Evolutionary conservation across 1,284 basidiomycete species (phyloP).

Genomic region (Cutaneotrichosporon sp.): DNA sequence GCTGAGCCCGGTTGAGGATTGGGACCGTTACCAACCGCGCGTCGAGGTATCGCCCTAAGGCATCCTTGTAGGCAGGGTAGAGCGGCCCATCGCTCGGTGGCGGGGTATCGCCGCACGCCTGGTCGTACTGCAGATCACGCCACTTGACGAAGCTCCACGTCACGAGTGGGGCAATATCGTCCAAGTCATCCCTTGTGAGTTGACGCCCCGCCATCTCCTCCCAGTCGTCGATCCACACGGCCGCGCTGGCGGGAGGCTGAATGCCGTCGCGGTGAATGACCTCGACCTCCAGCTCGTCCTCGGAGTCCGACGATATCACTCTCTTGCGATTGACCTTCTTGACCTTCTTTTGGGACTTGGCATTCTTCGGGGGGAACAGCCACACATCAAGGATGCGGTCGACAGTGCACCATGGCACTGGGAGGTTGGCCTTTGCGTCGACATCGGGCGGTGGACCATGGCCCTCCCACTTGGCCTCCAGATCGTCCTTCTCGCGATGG

Average conservation of each 20-base stretch:
- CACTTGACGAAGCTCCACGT: conserved; percentile 67
- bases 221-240: conserved; percentile 58
- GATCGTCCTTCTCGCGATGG: conserved; percentile 18
- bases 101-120: conserved; percentile 82
- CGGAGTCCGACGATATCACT: conserved; percentile 33
- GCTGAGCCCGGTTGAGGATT: conserved; percentile 50
- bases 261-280: conserved; percentile 35
- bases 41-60: conserved; percentile 66
- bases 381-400: conserved; percentile 77
- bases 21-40: conserved; percentile 67
- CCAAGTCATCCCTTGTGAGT: conserved; percentile 61
- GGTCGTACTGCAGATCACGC: conserved; percentile 84
- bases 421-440: conserved; percentile 71
- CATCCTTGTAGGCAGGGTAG: conserved; percentile 66
- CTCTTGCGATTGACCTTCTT: conserved; percentile 21
- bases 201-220: conserved; percentile 57
- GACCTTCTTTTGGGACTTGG: conserved; percentile 29
- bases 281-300: conserved; percentile 9
- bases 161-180: conserved; percentile 56
- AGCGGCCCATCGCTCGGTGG: conserved; percentile 55
- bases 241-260: conserved; percentile 28
- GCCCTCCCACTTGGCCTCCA: conserved; percentile 26
- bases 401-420: conserved; percentile 61
- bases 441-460: conserved; percentile 53
- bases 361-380: conserved; percentile 56